Conservation (phyloP, 306 rosid genomes). For the Inga laurina region DNA sequence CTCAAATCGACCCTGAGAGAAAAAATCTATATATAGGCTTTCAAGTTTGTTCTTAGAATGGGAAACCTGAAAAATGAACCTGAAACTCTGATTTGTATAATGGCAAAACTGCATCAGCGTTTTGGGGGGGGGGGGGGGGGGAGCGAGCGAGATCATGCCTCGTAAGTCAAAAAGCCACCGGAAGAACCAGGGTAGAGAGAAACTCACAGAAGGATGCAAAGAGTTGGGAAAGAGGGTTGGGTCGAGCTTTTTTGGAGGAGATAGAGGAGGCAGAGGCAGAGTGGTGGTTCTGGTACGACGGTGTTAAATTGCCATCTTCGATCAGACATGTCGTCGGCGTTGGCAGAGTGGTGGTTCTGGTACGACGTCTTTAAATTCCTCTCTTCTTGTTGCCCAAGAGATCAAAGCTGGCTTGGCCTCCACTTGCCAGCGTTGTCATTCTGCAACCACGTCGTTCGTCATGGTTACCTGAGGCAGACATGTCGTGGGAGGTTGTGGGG, state of each 20-base stretch:
- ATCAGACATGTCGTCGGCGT: too few relatives aligned
- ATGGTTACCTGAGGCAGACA: slow-evolving; percentile 24
- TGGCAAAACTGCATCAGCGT: not conserved
- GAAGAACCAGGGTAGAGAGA: slow-evolving; percentile 43
- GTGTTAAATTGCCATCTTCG: too few relatives aligned
- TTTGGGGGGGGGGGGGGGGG: not conserved
- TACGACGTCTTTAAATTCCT: slow-evolving; percentile 44
- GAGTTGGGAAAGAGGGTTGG: slow-evolving; percentile 45
- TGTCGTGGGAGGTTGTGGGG: slow-evolving; percentile 29
- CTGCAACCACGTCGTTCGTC: not conserved
- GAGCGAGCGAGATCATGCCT: slow-evolving; percentile 48
- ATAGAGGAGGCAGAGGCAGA: slow-evolving; percentile 30
- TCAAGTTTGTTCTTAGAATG: slow-evolving; percentile 3
- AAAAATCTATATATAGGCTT: not conserved
- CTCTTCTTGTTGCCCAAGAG: slow-evolving; percentile 56
- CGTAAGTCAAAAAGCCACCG: slow-evolving; percentile 76
- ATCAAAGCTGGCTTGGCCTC: slow-evolving; percentile 33
- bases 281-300: not conserved
- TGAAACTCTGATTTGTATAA: not conserved
- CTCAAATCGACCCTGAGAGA: slow-evolving; percentile 82
- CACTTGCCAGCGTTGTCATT: not conserved
- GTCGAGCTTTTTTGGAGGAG: slow-evolving; percentile 47
- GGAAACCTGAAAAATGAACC: not conserved
- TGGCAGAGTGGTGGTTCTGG: not conserved
- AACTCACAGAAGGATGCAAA: slow-evolving; percentile 57